phyloP scores from a whole-genome alignment of 345 rosid genomes.

The Leavenworthia alabamica region DNA sequence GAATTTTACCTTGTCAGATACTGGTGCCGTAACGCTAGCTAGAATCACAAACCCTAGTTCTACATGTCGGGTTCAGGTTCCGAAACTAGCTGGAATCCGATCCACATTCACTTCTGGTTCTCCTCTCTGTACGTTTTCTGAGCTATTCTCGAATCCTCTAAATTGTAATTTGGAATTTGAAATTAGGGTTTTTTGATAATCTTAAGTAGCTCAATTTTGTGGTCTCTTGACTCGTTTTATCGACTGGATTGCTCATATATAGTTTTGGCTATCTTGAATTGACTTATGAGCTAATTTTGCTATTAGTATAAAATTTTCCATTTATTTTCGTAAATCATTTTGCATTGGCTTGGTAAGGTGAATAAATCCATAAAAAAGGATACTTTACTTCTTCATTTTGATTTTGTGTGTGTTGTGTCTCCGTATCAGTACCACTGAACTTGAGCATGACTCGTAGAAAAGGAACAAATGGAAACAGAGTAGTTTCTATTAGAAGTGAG shows the following conservation, averaged over 20 bases:
- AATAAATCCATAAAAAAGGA: no score
- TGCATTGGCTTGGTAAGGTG: no score
- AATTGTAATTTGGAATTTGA: background rate
- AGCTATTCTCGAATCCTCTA: background rate
- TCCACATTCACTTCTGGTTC: constrained; percentile 55
- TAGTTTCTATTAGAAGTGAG: constrained; percentile 61
- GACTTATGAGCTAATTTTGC: no score
- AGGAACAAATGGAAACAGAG: constrained; percentile 33
- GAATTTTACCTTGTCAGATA: constrained; percentile 34
- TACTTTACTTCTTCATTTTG: no score
- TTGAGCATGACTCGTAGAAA: constrained; percentile 31
- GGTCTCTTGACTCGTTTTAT: no score
- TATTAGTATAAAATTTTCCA: no score
- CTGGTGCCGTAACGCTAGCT: constrained; percentile 24
- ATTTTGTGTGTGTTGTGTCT: no score
- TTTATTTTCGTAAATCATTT: no score
- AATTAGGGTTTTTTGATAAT: no score
- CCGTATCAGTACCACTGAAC: constrained; percentile 35
- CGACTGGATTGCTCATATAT: no score
- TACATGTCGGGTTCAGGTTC: constrained; percentile 28
- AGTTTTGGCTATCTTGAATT: background rate
- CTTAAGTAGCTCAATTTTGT: no score
- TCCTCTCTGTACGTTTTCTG: constrained; percentile 41
- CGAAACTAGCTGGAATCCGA: constrained; percentile 28
- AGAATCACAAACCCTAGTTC: constrained; percentile 18